Evolutionary conservation across 106 monocot genomes (phyloP).

Genomic region (Apostasia ramifera): DNA sequence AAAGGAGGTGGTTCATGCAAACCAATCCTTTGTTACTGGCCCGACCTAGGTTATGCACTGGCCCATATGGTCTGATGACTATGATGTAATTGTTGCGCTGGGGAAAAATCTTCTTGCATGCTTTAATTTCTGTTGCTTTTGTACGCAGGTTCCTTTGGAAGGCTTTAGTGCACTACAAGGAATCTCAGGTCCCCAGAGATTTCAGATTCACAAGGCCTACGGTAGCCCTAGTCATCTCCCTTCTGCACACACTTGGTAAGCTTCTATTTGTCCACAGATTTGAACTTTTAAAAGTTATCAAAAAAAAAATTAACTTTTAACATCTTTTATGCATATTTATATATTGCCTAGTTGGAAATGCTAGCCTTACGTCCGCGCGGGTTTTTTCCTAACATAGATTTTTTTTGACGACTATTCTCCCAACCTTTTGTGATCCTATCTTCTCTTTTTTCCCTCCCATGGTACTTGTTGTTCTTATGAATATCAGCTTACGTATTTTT

Average conservation of each 20-base stretch:
- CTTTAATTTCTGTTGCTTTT: neutral
- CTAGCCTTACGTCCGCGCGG: neutral
- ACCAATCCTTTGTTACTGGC: too few relatives aligned
- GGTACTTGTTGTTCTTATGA: too few relatives aligned
- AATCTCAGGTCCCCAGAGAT: constrained; percentile 88
- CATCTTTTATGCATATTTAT: neutral
- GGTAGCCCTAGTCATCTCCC: constrained; percentile 79
- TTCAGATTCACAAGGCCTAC: constrained; percentile 99
- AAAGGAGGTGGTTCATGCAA: too few relatives aligned
- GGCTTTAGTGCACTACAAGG: constrained; percentile 98
- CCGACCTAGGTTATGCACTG: neutral
- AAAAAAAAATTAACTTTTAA: neutral
- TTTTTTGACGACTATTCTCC: neutral
- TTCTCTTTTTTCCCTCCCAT: too few relatives aligned
- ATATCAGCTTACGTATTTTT: too few relatives aligned
- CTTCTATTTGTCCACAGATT: neutral
- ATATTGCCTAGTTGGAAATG: neutral
- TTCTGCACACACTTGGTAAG: constrained; percentile 96
- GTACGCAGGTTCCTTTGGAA: constrained; percentile 83
- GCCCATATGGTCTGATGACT: neutral
- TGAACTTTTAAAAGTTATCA: neutral
- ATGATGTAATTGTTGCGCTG: neutral
- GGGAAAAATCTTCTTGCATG: too few relatives aligned
- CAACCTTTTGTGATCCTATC: too few relatives aligned
- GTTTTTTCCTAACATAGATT: neutral